phyloP scores from a whole-genome alignment of 306 rosid species.

The Sicyos baderoa region DNA sequence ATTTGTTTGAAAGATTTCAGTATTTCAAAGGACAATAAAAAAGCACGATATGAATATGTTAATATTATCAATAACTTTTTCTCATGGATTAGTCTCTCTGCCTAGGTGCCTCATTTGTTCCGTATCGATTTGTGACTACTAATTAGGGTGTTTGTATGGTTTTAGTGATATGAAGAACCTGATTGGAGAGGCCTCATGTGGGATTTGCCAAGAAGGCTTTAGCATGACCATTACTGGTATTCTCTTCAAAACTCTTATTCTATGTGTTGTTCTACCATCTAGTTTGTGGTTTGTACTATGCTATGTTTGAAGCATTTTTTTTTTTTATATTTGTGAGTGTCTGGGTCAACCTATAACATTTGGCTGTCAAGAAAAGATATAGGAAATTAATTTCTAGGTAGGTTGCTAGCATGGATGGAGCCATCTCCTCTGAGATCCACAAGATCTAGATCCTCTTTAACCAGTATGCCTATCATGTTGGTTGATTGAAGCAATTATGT shows the following conservation, averaged over 20 bases:
- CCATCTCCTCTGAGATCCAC: too few relatives aligned
- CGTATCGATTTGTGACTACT: not conserved
- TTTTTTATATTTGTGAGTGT: too few relatives aligned
- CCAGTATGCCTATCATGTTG: too few relatives aligned
- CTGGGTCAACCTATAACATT: too few relatives aligned
- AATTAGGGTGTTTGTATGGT: constrained; percentile 23
- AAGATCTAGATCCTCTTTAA: too few relatives aligned
- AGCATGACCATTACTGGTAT: constrained; percentile 68
- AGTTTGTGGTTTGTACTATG: not conserved
- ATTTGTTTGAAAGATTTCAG: not conserved
- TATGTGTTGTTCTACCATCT: not conserved
- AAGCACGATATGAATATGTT: not conserved
- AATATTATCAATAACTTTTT: not conserved
- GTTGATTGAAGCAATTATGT: too few relatives aligned
- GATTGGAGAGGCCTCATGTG: constrained; percentile 78
- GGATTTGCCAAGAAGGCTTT: constrained; percentile 79
- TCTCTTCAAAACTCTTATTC: not conserved
- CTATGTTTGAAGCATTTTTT: not conserved
- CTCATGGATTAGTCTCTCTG: not conserved
- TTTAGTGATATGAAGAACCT: constrained; percentile 75
- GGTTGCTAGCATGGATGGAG: too few relatives aligned
- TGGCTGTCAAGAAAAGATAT: too few relatives aligned
- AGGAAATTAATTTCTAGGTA: too few relatives aligned
- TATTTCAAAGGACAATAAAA: not conserved
- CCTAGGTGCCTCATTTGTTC: not conserved